phyloP scores from a whole-genome alignment of 2,329 filamentous ascomycete genomes.

The Aspergillus tamarii region DNA sequence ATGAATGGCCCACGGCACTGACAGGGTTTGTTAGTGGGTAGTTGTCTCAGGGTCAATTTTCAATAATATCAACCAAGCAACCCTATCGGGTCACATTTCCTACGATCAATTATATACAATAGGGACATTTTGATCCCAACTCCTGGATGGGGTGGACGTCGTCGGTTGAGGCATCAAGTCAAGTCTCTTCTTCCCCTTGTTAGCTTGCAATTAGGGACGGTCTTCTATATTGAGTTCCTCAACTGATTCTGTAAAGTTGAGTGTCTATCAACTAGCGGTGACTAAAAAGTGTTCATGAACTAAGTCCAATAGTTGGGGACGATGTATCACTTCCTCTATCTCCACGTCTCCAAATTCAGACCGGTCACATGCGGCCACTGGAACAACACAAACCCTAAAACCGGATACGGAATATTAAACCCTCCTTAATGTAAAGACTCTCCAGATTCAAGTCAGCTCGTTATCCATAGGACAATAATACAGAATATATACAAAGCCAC shows the following conservation, averaged over 20 bases:
- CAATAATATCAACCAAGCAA: background rate
- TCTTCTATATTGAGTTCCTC: background rate
- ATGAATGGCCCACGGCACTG: background rate
- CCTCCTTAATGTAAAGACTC: background rate
- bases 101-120: background rate
- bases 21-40: background rate
- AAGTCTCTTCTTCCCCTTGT: background rate
- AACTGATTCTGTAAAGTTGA: background rate
- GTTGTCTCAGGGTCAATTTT: background rate
- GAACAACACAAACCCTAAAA: background rate
- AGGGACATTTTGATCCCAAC: background rate
- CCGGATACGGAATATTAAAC: background rate
- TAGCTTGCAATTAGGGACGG: background rate
- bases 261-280: background rate
- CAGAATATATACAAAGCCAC: constrained; percentile 23
- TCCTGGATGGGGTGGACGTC: background rate
- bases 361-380: background rate
- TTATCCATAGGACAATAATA: constrained; percentile 18
- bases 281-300: background rate
- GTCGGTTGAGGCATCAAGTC: background rate
- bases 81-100: too few relatives aligned
- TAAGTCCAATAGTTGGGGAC: background rate
- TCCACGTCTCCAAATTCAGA: background rate
- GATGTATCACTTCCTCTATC: background rate
- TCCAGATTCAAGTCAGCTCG: constrained; percentile 8